Evolutionary conservation across 2,329 filamentous ascomycete species (phyloP).

Genomic region (Pezicula rhizophila): DNA sequence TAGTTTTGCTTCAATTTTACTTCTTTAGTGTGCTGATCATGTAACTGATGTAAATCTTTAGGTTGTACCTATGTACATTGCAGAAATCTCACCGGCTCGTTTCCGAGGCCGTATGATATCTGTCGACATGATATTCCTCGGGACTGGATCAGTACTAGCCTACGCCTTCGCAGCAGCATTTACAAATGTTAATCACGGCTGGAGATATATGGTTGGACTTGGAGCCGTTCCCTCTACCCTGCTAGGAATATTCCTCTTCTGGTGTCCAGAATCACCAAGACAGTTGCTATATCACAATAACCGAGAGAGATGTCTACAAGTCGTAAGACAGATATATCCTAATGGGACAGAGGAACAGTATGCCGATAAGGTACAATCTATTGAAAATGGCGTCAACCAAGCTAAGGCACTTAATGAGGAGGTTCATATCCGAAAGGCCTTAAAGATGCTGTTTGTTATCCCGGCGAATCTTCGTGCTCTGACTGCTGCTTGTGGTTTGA

Average conservation of each 20-base stretch:
- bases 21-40: background rate
- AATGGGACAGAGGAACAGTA: slow-evolving; percentile 34
- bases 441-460: slow-evolving; percentile 38
- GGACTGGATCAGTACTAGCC: slow-evolving; percentile 34
- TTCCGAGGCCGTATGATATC: slow-evolving; percentile 43
- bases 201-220: slow-evolving; percentile 43
- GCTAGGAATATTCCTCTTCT: slow-evolving; percentile 35
- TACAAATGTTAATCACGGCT: slow-evolving; percentile 34
- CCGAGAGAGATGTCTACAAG: slow-evolving; percentile 20
- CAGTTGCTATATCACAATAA: slow-evolving; percentile 38
- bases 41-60: background rate
- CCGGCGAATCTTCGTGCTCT: slow-evolving; percentile 37
- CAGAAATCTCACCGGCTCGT: slow-evolving; percentile 42
- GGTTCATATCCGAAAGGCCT: slow-evolving; percentile 32
- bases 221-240: slow-evolving; percentile 41
- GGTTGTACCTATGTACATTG: slow-evolving; percentile 50
- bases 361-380: slow-evolving; percentile 34
- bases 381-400: slow-evolving; percentile 33
- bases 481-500: slow-evolving; percentile 38
- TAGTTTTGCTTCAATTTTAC: background rate
- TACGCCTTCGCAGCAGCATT: slow-evolving; percentile 48
- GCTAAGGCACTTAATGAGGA: slow-evolving; percentile 32
- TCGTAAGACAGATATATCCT: slow-evolving; percentile 34
- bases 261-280: slow-evolving; percentile 42
- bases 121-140: slow-evolving; percentile 41